A percentile compares a stretch with the other conserved stretches of the same genome.
Evolutionary conservation across 495 filamentous ascomycete species (phyloP).

Genomic region (Rhypophila decipiens): DNA sequence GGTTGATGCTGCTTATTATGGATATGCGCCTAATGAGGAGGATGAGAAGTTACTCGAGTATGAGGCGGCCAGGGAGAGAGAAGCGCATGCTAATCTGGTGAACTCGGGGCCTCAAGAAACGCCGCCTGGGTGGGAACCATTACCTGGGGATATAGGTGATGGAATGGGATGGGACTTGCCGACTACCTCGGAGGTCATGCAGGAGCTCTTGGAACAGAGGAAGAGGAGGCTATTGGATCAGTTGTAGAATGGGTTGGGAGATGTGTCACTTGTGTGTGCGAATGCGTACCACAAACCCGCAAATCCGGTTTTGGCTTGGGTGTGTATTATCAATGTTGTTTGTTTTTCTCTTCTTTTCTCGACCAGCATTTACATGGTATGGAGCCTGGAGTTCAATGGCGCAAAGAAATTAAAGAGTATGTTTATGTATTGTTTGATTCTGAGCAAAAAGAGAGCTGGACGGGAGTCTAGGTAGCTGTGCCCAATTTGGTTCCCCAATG

Average conservation of each 20-base stretch:
- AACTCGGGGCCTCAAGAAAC: conserved; percentile 28
- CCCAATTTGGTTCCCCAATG: too few relatives aligned
- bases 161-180: conserved; percentile 81
- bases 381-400: conserved; percentile 8
- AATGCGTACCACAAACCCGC: too few relatives aligned
- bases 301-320: too few relatives aligned
- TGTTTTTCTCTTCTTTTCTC: too few relatives aligned
- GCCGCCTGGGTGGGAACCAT: conserved; percentile 66
- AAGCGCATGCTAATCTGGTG: conserved; percentile 61
- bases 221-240: conserved; percentile 70
- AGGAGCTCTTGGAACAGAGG: conserved; percentile 85
- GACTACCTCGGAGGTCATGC: conserved; percentile 80
- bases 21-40: conserved; percentile 90
- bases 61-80: conserved; percentile 75
- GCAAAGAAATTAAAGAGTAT: neutral
- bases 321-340: too few relatives aligned
- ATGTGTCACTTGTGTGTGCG: too few relatives aligned
- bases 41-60: conserved; percentile 79
- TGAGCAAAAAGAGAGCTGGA: too few relatives aligned
- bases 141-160: conserved; percentile 83
- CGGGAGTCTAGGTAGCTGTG: too few relatives aligned
- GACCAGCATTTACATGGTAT: neutral
- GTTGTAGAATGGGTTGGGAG: conserved; percentile 21
- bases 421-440: too few relatives aligned
- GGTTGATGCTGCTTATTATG: conserved; percentile 94